A percentile compares a stretch with the other conserved stretches of the same genome.
Conservation (phyloP, 2,329 filamentous ascomycete species). For the Verticillium nubilum region DNA sequence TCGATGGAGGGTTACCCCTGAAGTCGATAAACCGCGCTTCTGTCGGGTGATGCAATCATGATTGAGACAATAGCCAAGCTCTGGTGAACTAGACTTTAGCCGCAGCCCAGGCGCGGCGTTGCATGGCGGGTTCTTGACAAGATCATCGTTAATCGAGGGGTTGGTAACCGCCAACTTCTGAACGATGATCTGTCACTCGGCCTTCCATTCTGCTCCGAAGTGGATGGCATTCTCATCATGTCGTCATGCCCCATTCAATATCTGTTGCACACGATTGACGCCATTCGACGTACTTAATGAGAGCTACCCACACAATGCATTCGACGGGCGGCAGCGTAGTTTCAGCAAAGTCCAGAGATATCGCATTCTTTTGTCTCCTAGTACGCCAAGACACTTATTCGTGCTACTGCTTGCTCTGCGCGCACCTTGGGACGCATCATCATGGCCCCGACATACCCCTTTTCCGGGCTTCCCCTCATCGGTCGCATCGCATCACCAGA, state of each 20-base stretch:
- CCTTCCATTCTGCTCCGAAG: neutral
- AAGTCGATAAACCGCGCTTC: neutral
- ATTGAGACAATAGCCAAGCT: neutral
- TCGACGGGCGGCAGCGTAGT: neutral
- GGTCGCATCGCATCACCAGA: neutral
- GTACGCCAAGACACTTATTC: neutral
- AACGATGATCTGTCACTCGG: neutral
- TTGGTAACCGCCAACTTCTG: neutral
- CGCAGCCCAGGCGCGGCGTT: neutral
- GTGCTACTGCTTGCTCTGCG: neutral
- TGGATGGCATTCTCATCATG: neutral
- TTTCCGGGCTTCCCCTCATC: neutral
- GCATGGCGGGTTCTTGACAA: neutral
- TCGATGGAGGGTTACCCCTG: neutral
- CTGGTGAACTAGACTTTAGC: neutral
- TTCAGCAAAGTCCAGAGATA: neutral
- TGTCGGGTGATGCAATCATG: neutral
- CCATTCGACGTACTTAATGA: neutral
- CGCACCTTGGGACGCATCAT: neutral
- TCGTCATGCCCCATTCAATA: neutral
- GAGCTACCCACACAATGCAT: neutral
- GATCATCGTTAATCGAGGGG: neutral
- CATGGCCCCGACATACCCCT: neutral
- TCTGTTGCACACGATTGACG: neutral
- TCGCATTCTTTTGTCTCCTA: neutral